Evolutionary conservation across 805 yeast genomes (phyloP), one percentile per base, ranked within the genome.

Genomic region (Kuraishia piskuri): DNA sequence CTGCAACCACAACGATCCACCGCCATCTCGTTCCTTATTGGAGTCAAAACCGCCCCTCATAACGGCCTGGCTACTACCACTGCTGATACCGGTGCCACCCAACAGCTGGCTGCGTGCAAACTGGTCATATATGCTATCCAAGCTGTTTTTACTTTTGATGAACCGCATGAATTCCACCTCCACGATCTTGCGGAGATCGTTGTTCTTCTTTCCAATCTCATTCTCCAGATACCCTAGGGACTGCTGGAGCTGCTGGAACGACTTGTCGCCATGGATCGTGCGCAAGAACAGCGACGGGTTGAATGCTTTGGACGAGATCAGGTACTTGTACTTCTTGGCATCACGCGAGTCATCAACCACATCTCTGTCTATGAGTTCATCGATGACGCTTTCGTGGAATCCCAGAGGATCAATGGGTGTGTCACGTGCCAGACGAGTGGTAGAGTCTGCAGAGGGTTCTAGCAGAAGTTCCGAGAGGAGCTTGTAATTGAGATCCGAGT

Each of bases 101-200:
- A 55, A 48, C 31, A 67, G 50, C 36, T 58, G 58, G 22, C 63
- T 63, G 25, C 61, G 60, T 26, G 74, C 68, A 58, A 84, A 80
- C 57, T 80, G 83, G 21, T 66, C 70, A 56, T 82, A 77, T 3
- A 85, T 82, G 24, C 75, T 75, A 61, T 86, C 91, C 40, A 87
- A 67, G 2, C 80, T 71, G 22, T 84, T 78, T 61, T 87, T 87
- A 24, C 84, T 75, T 56, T 77, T 78, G 31, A 87, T 88, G 57
- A 84, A 86, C 58, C 77, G 74, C 52, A 80, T 77, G 58, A 82
- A 84, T 61, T 86, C 88, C 14, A 74, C 67, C 57, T 81, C 81
- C 17, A 85, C 80, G 46, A 83, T 64, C 17, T 63, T 60, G 54
- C 78, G 76, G 59, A 84, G 64, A 20, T 77, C 77, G 8, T 73